Conservation (phyloP, 345 rosid species). For the Aquilaria sinensis region DNA sequence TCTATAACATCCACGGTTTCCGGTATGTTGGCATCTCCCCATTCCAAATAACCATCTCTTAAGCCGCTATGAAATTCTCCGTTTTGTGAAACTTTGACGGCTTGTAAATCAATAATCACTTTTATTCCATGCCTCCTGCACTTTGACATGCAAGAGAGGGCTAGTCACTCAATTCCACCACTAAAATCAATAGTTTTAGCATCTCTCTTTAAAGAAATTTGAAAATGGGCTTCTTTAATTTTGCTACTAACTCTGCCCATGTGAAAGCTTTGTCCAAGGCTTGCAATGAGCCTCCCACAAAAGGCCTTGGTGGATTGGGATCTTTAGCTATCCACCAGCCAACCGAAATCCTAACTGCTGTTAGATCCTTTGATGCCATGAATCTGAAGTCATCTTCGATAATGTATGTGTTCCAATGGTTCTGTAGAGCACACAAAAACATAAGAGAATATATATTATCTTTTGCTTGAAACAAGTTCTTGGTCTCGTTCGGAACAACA, state of each 20-base stretch:
- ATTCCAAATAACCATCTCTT: conserved; percentile 38
- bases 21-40: conserved; percentile 26
- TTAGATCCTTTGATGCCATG: conserved; percentile 27
- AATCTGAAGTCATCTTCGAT: conserved; percentile 27
- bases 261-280: conserved; percentile 31
- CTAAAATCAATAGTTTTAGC: too few species aligned
- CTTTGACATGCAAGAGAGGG: neutral
- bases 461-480: too few species aligned
- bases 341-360: conserved; percentile 30
- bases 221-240: too few species aligned
- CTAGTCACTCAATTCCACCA: neutral
- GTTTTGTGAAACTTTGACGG: conserved; percentile 25
- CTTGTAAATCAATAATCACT: conserved; percentile 32
- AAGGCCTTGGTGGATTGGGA: conserved; percentile 32
- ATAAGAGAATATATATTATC: too few species aligned
- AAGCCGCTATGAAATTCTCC: conserved; percentile 23
- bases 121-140: conserved; percentile 23
- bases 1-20: conserved; percentile 32
- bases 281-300: conserved; percentile 23
- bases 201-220: too few species aligned
- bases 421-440: conserved; percentile 5
- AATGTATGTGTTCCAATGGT: conserved; percentile 30
- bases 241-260: conserved; percentile 25
- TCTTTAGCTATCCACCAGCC: conserved; percentile 37
- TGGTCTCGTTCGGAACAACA: too few species aligned